Evolutionary conservation across 495 filamentous ascomycete species (phyloP), one percentile per base, ranked within the genome.

Genomic region (Aspergillus sparsus): DNA sequence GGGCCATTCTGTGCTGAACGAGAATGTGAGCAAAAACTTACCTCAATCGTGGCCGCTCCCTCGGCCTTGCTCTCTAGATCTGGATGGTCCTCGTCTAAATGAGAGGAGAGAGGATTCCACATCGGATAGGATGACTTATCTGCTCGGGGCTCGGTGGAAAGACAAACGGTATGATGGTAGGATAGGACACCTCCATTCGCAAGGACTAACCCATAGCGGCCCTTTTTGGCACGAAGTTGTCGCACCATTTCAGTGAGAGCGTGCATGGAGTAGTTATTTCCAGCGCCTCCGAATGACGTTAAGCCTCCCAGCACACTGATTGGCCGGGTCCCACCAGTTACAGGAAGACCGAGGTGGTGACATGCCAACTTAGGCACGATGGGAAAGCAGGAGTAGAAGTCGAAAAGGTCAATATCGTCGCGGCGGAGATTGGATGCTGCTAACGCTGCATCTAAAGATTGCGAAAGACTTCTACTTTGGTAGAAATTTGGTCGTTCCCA

Each of bases 191-290:
- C 83, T 7, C 83, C 83, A 61, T 85, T 85, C 5, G 80, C 80
- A n/a, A 85, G 71, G 4, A 85, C 71, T 0, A 85, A 67, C 2
- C 80, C 83, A 41, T 70, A 70, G 3, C 62, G 63, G 3, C 68
- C 67, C n/a, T 71, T 68, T n/a, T 73, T 71, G 16, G 62, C 57
- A 2, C 83, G 71, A 0, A 85, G 63, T 41, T 71, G 66, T 5
- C 79, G 76, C 6, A 74, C 70, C 69, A 83, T 77, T 58, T 77
- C 76, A 2, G 77, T 83, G 18, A 49, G 31, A 18, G 57, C 83
- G 72, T 85, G 83, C 78, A 84, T 81, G 6, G 80, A 82, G 60
- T 85, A 85, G 47, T 85, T 85, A 63, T 85, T 85, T 0, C 83
- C 83, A 18, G 83, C 82, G 0, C 83, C 83, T 5, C 83, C 83